Conservation (phyloP, 495 filamentous ascomycete species). For the Mytilinidion resinicola region DNA sequence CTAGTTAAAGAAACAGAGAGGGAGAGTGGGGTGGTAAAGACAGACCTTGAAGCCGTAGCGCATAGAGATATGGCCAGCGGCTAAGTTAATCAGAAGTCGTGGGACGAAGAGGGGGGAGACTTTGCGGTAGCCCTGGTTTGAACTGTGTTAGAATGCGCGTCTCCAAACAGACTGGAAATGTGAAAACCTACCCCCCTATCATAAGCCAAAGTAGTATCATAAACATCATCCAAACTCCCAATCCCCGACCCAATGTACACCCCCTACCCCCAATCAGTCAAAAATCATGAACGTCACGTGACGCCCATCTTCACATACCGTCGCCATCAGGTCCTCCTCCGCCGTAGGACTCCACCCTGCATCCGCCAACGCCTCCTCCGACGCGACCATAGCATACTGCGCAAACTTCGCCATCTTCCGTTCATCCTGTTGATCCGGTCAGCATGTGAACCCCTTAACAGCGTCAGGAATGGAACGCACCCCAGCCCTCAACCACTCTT, state of each 20-base stretch:
- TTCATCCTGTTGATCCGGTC: conserved; percentile 48
- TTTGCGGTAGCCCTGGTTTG: conserved; percentile 83
- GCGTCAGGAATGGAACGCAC: conserved; percentile 42
- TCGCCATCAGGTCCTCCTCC: conserved; percentile 57
- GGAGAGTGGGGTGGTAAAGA: not conserved
- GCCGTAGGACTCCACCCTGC: conserved; percentile 67
- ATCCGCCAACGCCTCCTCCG: conserved; percentile 80
- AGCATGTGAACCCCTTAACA: conserved; percentile 1
- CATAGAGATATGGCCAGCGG: conserved; percentile 91
- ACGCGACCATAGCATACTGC: conserved; percentile 83
- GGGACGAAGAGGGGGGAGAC: conserved; percentile 91
- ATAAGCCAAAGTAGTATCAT: conserved; percentile 71
- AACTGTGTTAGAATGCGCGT: too few relatives aligned
- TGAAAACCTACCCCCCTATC: conserved; percentile 54
- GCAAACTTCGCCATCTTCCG: conserved; percentile 86
- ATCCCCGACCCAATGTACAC: conserved; percentile 95
- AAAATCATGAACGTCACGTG: too few relatives aligned
- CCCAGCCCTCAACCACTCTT: conserved; percentile 61
- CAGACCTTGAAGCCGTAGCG: conserved; percentile 71
- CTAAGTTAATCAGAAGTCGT: conserved; percentile 86
- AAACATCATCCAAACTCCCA: conserved; percentile 85
- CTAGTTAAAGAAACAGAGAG: too few relatives aligned
- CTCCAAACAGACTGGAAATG: not conserved
- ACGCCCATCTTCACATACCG: conserved; percentile 40
- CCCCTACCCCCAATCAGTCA: conserved; percentile 44